These are phyloP conservation scores for Penicillium goetzii DNA, from an alignment of 495 filamentous ascomycete species.

Conservation along the genomic window DNA sequence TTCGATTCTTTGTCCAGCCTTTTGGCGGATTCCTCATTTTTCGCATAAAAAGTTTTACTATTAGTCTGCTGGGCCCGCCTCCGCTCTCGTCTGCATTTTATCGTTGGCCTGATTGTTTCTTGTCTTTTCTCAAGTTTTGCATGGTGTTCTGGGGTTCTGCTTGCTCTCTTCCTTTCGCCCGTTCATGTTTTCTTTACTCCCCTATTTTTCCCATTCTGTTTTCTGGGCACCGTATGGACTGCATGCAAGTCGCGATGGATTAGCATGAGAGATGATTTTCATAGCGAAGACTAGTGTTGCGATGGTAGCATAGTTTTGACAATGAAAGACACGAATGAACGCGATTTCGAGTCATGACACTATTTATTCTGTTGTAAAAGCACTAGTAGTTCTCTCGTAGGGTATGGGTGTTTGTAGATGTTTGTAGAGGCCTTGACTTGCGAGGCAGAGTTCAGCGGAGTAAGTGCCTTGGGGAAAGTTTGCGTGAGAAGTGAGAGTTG, in stretches of 20 bases:
- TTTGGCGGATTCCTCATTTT: slow-evolving; percentile 26
- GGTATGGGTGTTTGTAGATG: background rate
- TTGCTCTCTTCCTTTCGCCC: slow-evolving; percentile 14
- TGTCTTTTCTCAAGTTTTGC: slow-evolving; percentile 21
- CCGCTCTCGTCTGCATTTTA: slow-evolving; percentile 29
- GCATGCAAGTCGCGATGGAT: slow-evolving; percentile 16
- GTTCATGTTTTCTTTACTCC: slow-evolving; percentile 13
- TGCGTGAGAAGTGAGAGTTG: background rate
- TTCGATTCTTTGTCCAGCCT: slow-evolving; percentile 35
- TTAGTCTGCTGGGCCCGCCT: slow-evolving; percentile 30
- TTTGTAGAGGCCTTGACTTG: background rate
- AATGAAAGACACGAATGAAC: slow-evolving; percentile 26
- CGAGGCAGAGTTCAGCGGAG: background rate
- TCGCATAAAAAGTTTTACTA: slow-evolving; percentile 25
- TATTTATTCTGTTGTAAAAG: background rate
- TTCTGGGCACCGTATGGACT: slow-evolving; percentile 4
- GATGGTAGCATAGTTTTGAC: slow-evolving; percentile 7
- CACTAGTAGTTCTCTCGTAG: background rate
- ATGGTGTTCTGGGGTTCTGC: slow-evolving; percentile 32
- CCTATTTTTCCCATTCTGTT: slow-evolving; percentile 9
- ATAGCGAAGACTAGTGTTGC: background rate
- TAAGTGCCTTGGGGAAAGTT: background rate
- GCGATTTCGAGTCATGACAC: slow-evolving; percentile 17
- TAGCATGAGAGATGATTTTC: slow-evolving; percentile 16
- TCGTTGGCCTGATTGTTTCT: slow-evolving; percentile 24